phyloP scores from a whole-genome alignment of 768 basidiomycete genomes.

The Termitomyces sp. region DNA sequence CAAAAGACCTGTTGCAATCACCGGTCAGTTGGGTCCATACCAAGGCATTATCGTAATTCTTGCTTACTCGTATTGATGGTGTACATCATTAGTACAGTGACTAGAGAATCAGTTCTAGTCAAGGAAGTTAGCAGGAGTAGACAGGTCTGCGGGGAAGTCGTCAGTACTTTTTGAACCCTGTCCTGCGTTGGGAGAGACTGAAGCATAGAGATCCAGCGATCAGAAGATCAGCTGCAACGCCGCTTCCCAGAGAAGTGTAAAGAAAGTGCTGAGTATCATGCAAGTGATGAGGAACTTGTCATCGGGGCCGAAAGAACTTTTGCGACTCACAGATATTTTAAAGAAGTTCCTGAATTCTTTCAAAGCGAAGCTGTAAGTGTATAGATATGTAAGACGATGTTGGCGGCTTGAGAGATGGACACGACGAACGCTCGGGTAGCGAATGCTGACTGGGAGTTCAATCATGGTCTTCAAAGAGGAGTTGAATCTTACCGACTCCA shows the following conservation, averaged over 20 bases:
- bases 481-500: conserved; percentile 11
- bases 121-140: not conserved
- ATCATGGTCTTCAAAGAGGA: not conserved
- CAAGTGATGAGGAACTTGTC: not conserved
- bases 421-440: conserved; percentile 22
- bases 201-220: conserved; percentile 32
- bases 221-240: conserved; percentile 33
- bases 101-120: conserved; percentile 36
- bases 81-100: conserved; percentile 40
- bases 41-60: not conserved
- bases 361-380: conserved; percentile 15
- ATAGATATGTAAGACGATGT: not conserved
- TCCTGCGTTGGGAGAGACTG: conserved; percentile 23
- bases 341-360: conserved; percentile 20
- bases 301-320: not conserved
- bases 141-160: not conserved
- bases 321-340: conserved; percentile 19
- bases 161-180: conserved; percentile 22
- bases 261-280: conserved; percentile 20
- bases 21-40: not conserved
- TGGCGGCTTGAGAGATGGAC: not conserved
- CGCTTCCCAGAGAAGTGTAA: conserved; percentile 25
- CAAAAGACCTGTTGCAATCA: conserved; percentile 19
- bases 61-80: conserved; percentile 43
- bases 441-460: conserved; percentile 16